Conservation (phyloP, 2,329 filamentous ascomycete genomes). For the Thermoascus crustaceus region DNA sequence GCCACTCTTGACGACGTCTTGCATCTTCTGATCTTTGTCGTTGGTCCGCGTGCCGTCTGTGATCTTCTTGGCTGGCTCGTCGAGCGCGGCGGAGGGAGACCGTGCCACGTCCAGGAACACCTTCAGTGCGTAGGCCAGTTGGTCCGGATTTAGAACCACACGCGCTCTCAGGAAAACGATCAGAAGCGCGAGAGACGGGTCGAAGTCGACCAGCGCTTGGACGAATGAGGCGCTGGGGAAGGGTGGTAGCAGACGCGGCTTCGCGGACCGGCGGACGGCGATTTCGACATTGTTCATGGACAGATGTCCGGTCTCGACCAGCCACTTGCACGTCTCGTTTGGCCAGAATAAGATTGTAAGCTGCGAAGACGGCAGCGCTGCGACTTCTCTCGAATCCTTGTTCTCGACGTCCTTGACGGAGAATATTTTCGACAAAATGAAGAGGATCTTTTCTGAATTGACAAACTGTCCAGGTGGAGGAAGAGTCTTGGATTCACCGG, state of each 20-base stretch:
- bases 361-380: constrained; percentile 18
- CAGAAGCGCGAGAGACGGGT: constrained; percentile 31
- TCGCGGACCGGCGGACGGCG: constrained; percentile 28
- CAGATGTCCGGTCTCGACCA: constrained; percentile 32
- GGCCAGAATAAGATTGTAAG: constrained; percentile 31
- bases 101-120: constrained; percentile 33
- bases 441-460: constrained; percentile 29
- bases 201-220: constrained; percentile 31
- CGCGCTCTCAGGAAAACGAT: constrained; percentile 29
- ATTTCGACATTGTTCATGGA: constrained; percentile 32
- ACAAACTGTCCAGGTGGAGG: constrained; percentile 20
- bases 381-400: constrained; percentile 16
- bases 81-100: constrained; percentile 22
- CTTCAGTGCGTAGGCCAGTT: constrained; percentile 33
- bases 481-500: constrained; percentile 15
- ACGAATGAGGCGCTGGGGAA: constrained; percentile 33
- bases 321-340: constrained; percentile 32
- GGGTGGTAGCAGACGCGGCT: constrained; percentile 26
- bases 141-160: constrained; percentile 26
- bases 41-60: constrained; percentile 18
- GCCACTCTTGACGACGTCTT: too few relatives aligned
- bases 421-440: constrained; percentile 34
- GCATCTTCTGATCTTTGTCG: constrained; percentile 13
- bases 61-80: constrained; percentile 25
- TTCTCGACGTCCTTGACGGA: constrained; percentile 14